Conservation (phyloP, 2,329 filamentous ascomycete species). For the Ramularia endophylla region DNA sequence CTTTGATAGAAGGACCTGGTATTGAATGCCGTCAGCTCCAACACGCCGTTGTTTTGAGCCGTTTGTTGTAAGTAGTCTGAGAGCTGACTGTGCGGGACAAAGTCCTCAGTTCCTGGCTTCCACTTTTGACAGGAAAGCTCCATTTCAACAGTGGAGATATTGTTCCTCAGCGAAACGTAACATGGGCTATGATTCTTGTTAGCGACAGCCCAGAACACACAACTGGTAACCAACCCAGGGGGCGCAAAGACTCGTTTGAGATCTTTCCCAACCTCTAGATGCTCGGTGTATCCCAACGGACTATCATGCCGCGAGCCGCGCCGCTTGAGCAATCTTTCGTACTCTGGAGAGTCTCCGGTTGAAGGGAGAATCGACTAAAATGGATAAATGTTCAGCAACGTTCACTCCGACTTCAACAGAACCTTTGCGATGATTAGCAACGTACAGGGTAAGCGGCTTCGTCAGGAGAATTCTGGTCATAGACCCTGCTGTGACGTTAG, state of each 20-base stretch:
- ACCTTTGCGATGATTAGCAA: too few relatives aligned
- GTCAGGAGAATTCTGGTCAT: constrained; percentile 43
- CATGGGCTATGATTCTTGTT: constrained; percentile 37
- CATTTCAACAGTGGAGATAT: constrained; percentile 48
- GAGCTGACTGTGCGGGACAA: constrained; percentile 52
- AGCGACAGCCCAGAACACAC: neutral
- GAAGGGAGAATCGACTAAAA: constrained; percentile 29
- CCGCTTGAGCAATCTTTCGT: constrained; percentile 4
- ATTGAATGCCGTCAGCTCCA: constrained; percentile 48
- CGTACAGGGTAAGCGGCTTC: constrained; percentile 42
- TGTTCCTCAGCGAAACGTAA: constrained; percentile 49
- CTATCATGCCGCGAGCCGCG: constrained; percentile 13
- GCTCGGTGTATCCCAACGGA: constrained; percentile 6
- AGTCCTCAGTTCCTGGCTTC: constrained; percentile 54
- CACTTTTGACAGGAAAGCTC: constrained; percentile 48
- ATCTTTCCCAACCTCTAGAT: neutral
- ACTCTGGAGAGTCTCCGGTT: constrained; percentile 29
- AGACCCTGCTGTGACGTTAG: constrained; percentile 40
- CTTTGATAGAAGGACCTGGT: constrained; percentile 34
- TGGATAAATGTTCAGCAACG: too few relatives aligned
- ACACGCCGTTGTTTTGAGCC: constrained; percentile 45
- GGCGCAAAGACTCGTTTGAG: constrained; percentile 35
- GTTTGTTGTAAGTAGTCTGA: constrained; percentile 58
- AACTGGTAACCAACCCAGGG: constrained; percentile 38
- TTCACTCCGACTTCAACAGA: too few relatives aligned